Base-by-base conservation (phyloP, 75 land plant species). In the Sequoiadendron giganteum region DNA sequence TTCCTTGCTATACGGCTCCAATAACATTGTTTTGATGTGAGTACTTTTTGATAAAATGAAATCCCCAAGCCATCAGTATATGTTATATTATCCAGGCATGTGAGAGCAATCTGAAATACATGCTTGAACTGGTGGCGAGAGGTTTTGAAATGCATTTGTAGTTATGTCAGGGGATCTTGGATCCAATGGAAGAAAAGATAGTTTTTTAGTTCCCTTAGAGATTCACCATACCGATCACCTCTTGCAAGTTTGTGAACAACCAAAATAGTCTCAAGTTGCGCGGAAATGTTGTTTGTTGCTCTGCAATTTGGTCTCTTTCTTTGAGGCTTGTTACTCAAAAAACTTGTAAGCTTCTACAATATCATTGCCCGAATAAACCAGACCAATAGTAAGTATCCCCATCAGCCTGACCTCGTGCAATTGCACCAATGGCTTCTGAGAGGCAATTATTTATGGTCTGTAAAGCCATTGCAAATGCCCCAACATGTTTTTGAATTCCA, bases 41-140 rank as follows among this genome's bases (percentile, higher is more conserved):
- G n/a, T n/a, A n/a, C n/a, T n/a, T n/a, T n/a, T n/a, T n/a, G n/a
- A n/a, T n/a, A n/a, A n/a, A n/a, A n/a, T n/a, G n/a, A n/a, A n/a
- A n/a, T n/a, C n/a, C n/a, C n/a, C n/a, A n/a, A n/a, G 68, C 98
- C 99, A 92, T 97, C 98, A 70, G 93, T 85, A 88, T 97, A 98
- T 28, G 92, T 83, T 10, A 94, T 91, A 88, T 91, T 93, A 78
- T 97, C 99, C 92, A 96, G 52, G 89, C 96, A 94, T 43, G 83
- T 91, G 21, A 97, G 93, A 82, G 96, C 96, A 90, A 89, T 96
- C 99, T 11, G 99, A 98, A 10, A 96, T 91, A 91, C 99, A 97
- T 83, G 96, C 91, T 89, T 96, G 94, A 76, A 97, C 98, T 87
- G 92, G 86, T 11, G 94, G 95, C 55, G 96, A 94, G 55, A 95